Evolutionary conservation across 1,284 basidiomycete genomes (phyloP).

Genomic region (Vanrija sp.): DNA sequence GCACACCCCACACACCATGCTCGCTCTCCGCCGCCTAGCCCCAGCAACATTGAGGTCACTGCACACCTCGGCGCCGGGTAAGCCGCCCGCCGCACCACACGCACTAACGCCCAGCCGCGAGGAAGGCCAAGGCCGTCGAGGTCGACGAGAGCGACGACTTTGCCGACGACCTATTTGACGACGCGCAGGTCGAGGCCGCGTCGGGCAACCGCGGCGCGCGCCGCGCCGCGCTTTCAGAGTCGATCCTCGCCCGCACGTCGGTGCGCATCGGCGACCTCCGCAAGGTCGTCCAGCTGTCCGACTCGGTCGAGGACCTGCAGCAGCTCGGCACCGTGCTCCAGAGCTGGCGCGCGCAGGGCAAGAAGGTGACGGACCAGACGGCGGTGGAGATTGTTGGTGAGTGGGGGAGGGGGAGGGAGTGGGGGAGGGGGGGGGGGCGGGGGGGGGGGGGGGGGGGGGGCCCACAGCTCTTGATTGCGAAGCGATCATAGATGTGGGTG

Average conservation of each 20-base stretch:
- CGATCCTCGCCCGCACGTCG: conserved; percentile 5
- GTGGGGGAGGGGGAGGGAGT: too few species aligned
- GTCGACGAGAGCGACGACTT: conserved; percentile 1
- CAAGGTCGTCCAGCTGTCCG: conserved; percentile 18
- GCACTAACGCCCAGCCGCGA: conserved; percentile 1
- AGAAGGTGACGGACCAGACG: conserved; percentile 14
- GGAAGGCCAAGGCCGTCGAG: conserved; percentile 10
- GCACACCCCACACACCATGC: conserved; percentile 6
- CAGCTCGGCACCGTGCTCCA: conserved; percentile 10
- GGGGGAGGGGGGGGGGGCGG: too few species aligned
- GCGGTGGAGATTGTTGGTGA: conserved; percentile 19
- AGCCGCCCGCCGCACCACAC: neutral
- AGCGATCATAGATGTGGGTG: too few species aligned
- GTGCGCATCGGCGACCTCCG: conserved; percentile 14
- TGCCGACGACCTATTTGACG: conserved; percentile 16
- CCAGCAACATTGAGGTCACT: conserved; percentile 8
- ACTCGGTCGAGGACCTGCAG: conserved; percentile 15
- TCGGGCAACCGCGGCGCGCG: conserved; percentile 4
- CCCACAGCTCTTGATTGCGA: too few species aligned
- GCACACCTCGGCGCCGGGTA: conserved; percentile 11
- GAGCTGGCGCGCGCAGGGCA: conserved; percentile 14
- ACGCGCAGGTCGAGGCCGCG: neutral
- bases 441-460: too few species aligned
- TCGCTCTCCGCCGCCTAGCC: conserved; percentile 16
- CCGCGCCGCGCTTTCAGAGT: conserved; percentile 1